phyloP scores from a whole-genome alignment of 225 moss, liverwort and hornwort species.

The Marchantia polymorpha region DNA sequence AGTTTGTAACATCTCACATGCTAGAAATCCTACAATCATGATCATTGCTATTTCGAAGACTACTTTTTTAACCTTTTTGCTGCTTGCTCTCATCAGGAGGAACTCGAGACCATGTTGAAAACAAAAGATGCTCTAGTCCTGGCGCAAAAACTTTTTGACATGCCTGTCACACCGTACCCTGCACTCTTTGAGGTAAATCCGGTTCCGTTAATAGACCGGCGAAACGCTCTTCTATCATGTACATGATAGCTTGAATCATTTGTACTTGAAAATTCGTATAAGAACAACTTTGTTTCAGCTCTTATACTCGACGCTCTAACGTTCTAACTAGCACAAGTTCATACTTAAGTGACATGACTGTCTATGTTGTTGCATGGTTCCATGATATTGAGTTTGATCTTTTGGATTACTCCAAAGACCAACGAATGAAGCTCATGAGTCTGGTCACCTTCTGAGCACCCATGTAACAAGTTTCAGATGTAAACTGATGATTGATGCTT shows the following conservation, averaged over 20 bases:
- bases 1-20: too few relatives aligned
- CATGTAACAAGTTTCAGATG: not conserved
- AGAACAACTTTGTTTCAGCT: too few relatives aligned
- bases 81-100: conserved; percentile 36
- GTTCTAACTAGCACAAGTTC: too few relatives aligned
- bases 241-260: too few relatives aligned
- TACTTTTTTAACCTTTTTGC: not conserved
- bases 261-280: too few relatives aligned
- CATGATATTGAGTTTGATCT: too few relatives aligned
- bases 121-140: conserved; percentile 69
- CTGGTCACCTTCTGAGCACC: not conserved
- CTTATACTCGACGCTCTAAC: too few relatives aligned
- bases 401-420: not conserved
- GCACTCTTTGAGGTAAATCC: conserved; percentile 65
- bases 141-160: conserved; percentile 84
- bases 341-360: too few relatives aligned
- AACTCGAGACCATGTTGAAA: conserved; percentile 41
- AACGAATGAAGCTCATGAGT: not conserved
- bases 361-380: too few relatives aligned
- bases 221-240: too few relatives aligned
- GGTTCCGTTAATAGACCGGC: not conserved
- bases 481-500: not conserved
- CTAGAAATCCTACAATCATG: too few relatives aligned
- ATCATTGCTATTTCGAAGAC: too few relatives aligned
- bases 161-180: conserved; percentile 75